These are phyloP conservation scores for Fusarium goolgardi DNA, from an alignment of 2,329 filamentous ascomycete genomes.

Conservation along the genomic window DNA sequence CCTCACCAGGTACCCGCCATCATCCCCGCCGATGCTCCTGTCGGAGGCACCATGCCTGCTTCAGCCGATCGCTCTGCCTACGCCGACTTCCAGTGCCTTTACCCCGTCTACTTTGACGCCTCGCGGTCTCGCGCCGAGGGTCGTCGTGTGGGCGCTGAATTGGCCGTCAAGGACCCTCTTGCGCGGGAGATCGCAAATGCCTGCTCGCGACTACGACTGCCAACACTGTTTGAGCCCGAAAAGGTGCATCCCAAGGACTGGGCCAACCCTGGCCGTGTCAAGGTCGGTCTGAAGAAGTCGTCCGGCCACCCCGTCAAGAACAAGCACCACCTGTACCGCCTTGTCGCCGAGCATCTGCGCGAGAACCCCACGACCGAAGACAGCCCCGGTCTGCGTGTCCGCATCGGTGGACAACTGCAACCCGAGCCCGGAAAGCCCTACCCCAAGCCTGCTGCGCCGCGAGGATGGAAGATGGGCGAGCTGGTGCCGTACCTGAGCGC, in stretches of 20 bases:
- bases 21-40: conserved; percentile 49
- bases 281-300: conserved; percentile 71
- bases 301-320: conserved; percentile 63
- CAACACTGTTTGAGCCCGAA: conserved; percentile 86
- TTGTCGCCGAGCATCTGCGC: conserved; percentile 81
- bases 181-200: conserved; percentile 90
- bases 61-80: conserved; percentile 66
- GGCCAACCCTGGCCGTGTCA: conserved; percentile 93
- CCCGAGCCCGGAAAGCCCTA: conserved; percentile 73
- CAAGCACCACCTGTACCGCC: conserved; percentile 88
- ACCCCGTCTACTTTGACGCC: conserved; percentile 95
- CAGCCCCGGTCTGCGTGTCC: conserved; percentile 73
- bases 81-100: conserved; percentile 87
- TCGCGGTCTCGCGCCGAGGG: conserved; percentile 80
- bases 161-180: conserved; percentile 86
- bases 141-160: conserved; percentile 76
- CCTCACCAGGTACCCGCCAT: conserved; percentile 45
- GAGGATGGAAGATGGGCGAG: conserved; percentile 90
- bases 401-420: conserved; percentile 76
- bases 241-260: conserved; percentile 97
- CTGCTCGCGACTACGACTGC: conserved; percentile 76
- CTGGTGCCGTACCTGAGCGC: conserved; percentile 89
- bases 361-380: conserved; percentile 81
- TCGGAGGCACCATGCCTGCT: conserved; percentile 47
- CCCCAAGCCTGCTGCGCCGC: conserved; percentile 78